Conservation (phyloP, 768 basidiomycete species). For the Boletus edulis region DNA sequence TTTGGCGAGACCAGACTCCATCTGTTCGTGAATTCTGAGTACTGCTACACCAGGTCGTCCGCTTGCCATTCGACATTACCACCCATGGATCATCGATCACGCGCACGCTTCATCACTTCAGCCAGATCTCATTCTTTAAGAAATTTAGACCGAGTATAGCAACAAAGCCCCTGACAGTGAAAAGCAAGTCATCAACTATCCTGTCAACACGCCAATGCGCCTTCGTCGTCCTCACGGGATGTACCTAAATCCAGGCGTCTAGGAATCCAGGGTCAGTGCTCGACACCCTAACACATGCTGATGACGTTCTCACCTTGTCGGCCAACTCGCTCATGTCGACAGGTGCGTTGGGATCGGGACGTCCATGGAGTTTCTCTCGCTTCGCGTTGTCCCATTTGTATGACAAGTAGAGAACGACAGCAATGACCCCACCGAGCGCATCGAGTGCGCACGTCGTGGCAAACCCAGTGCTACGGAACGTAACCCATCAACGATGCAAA, state of each 20-base stretch:
- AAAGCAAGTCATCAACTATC: background rate
- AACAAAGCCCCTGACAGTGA: too few relatives aligned
- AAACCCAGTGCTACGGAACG: slow-evolving; percentile 44
- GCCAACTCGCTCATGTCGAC: slow-evolving; percentile 67
- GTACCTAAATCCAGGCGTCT: slow-evolving; percentile 22
- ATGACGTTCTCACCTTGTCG: slow-evolving; percentile 47
- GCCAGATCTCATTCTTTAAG: too few relatives aligned
- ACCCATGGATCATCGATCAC: too few relatives aligned
- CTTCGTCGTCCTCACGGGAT: slow-evolving; percentile 10
- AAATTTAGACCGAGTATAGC: too few relatives aligned
- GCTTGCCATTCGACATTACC: too few relatives aligned
- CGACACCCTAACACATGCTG: background rate
- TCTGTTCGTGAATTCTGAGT: too few relatives aligned
- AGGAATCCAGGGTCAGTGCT: background rate
- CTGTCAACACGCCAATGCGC: background rate
- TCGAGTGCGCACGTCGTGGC: slow-evolving; percentile 43
- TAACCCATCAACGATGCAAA: background rate
- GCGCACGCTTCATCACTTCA: too few relatives aligned
- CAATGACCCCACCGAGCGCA: slow-evolving; percentile 17
- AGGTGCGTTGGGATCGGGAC: slow-evolving; percentile 39
- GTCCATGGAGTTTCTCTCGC: slow-evolving; percentile 53
- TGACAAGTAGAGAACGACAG: slow-evolving; percentile 53
- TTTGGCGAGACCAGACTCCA: too few relatives aligned
- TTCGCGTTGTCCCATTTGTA: slow-evolving; percentile 60
- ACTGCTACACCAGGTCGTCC: too few relatives aligned